Evolutionary conservation across 371 early-diverging fungal genomes (phyloP), one percentile per base, ranked within the genome.

Genomic region (Mortierella sp.): DNA sequence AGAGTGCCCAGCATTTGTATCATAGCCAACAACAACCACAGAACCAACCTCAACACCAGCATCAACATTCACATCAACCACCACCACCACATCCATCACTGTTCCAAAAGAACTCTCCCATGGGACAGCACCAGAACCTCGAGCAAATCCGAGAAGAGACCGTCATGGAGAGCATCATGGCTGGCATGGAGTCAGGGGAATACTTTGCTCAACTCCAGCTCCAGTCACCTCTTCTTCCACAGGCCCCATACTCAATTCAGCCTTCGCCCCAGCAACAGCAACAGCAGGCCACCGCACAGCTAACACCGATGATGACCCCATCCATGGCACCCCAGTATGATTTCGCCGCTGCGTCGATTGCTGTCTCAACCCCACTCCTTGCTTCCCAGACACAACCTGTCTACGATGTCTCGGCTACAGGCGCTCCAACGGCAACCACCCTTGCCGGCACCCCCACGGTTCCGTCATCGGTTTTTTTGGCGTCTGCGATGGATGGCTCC

Each of bases 141-240:
- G 71, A 67, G 60, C 76, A 75, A 57, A 75, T 75, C 47, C 70
- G 57, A 1, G 76, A 75, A 44, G 76, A 75, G 48, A 70, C 76
- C 7, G 60, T 43, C 25, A 75, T 75, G 71, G 76, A 75, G 30
- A 75, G 67, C 21, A 37, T 63, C 60, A 75, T 75, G 70, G 70
- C 71, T 14, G 76, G 71, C n/a, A 70, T 75, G 68, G 76, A 75
- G 56, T 67, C 76, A 0, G 71, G 70, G 9, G 76, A 75, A 25
- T 75, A 75, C 50, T 75, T 75, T 56, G 30, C 76, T 37, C 76
- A 75, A 48, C 52, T 75, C 19, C 76, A 75, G 37, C 76, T 75
- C 18, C 76, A 75, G 44, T 75, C 76, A 4, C 76, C 76, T 58
- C 68, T 67, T 45, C 58, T 75, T 12, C 70, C 64, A 6, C 70